Evolutionary conservation across 495 filamentous ascomycete species (phyloP), one percentile per base, ranked within the genome.

Genomic region (Aspergillus sparsus): DNA sequence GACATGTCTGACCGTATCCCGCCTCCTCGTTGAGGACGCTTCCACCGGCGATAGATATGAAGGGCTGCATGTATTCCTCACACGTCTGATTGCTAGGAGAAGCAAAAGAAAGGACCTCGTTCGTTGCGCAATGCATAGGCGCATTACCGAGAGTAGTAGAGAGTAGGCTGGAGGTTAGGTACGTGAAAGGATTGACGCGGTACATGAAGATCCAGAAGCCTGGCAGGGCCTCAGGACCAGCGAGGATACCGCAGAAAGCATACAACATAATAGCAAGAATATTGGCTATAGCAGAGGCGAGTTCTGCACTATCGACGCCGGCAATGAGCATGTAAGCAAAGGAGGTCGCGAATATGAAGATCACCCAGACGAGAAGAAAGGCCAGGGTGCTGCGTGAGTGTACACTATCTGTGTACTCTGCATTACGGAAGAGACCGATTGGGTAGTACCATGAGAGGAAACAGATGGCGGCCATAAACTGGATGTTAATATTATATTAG

Each of bases 181-280:
- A 88, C 0, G 81, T 85, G 49, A 88, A 80, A 9, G 87, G 85
- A 18, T 82, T 85, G 64, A 86, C 77, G 37, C 83, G 80, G 68
- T 88, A 87, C 82, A 88, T 85, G 74, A 88, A 88, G 62, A 86
- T 85, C 86, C 86, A 89, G 79, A 90, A 91, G 15, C 81, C 74
- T 1, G 87, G 87, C 11, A 88, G 72, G 5, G 76, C 79, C 8
- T 71, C 66, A 0, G 86, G 85, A 18, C 54, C 46, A 6, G 60
- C 57, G 80, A 88, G 54, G 87, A 88, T 56, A 11, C 79, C 55
- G 69, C 88, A 90, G 73, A 79, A 89, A 85, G 53, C 77, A 46
- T 61, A 70, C 3, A 83, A 73, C 56, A 77, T 61, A 44, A 61
- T 61, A 46, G 47, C 47, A 0, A 61, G 31, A 33, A 61, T 46